Conservation (phyloP, 116 monocot species). For the Zostera marina region DNA sequence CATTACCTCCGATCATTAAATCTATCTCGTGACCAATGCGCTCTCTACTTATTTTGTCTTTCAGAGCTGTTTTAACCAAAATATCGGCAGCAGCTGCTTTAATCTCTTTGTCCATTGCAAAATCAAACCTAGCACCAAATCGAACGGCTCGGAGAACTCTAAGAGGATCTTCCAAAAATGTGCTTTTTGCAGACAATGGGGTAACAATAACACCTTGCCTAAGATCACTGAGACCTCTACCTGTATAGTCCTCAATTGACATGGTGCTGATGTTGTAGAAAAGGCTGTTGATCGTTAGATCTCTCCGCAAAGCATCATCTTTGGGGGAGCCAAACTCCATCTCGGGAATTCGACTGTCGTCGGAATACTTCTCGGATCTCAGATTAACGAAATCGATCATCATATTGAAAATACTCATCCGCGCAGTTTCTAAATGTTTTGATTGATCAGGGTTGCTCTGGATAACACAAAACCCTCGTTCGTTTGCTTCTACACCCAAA, state of each 20-base stretch:
- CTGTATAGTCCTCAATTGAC: conserved; percentile 86
- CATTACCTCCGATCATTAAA: conserved; percentile 75
- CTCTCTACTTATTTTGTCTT: conserved; percentile 88
- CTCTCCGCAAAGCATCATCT: conserved; percentile 86
- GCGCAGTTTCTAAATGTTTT: conserved; percentile 96
- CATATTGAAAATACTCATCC: conserved; percentile 71
- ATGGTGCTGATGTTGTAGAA: conserved; percentile 84
- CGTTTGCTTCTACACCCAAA: conserved; percentile 31
- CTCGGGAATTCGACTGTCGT: conserved; percentile 84
- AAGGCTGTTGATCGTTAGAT: conserved; percentile 91
- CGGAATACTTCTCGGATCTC: conserved; percentile 88
- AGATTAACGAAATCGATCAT: conserved; percentile 99
- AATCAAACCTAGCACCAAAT: conserved; percentile 93
- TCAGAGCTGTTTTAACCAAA: conserved; percentile 64
- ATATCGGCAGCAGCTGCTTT: conserved; percentile 70
- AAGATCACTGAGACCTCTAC: conserved; percentile 76
- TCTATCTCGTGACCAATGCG: conserved; percentile 95
- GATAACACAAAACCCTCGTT: conserved; percentile 63
- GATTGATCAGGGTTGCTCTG: conserved; percentile 96
- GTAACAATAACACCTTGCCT: conserved; percentile 68
- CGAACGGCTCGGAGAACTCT: conserved; percentile 94
- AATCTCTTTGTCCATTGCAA: conserved; percentile 63
- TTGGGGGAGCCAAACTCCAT: conserved; percentile 93
- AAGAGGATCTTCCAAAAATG: conserved; percentile 96
- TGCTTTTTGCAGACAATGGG: conserved; percentile 77